Conservation (phyloP, 352 stramenopile species). For the Phytophthora boehmeriae region DNA sequence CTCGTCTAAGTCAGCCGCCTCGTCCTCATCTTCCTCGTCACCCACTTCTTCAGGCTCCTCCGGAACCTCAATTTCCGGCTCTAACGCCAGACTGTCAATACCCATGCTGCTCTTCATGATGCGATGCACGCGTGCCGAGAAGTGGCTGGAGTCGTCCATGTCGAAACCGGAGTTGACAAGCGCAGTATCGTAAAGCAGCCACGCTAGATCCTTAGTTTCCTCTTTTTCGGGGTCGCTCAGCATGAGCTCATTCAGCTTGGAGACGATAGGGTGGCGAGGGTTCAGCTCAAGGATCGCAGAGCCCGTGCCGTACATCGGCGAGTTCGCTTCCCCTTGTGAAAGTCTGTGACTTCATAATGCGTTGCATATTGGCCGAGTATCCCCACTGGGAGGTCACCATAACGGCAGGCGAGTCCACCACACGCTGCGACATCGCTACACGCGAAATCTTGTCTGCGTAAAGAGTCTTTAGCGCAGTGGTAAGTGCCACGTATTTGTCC, state of each 20-base stretch:
- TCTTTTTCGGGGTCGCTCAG: slow-evolving; percentile 68
- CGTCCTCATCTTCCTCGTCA: slow-evolving; percentile 44
- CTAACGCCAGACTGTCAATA: slow-evolving; percentile 91
- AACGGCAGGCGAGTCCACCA: slow-evolving; percentile 94
- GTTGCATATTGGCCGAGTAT: slow-evolving; percentile 99
- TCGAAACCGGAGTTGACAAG: slow-evolving; percentile 98
- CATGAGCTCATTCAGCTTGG: slow-evolving; percentile 93
- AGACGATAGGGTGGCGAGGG: slow-evolving; percentile 98
- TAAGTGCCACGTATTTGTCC: slow-evolving; percentile 96
- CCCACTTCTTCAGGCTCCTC: slow-evolving; percentile 58
- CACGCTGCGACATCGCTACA: slow-evolving; percentile 95
- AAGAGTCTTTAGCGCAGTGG: slow-evolving; percentile 96
- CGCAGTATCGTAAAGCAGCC: slow-evolving; percentile 98
- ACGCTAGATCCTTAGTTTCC: slow-evolving; percentile 94
- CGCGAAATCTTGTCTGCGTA: slow-evolving; percentile 95
- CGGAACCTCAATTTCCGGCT: slow-evolving; percentile 96
- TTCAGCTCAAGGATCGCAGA: slow-evolving; percentile 99
- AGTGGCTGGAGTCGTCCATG: slow-evolving; percentile 93
- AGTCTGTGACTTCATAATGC: slow-evolving; percentile 98
- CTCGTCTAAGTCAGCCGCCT: slow-evolving; percentile 39
- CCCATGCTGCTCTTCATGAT: slow-evolving; percentile 94
- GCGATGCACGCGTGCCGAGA: slow-evolving; percentile 93
- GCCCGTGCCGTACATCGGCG: slow-evolving; percentile 40
- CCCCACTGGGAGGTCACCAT: slow-evolving; percentile 97
- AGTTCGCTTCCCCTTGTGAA: slow-evolving; percentile 85